A percentile compares a stretch with the other conserved stretches of the same genome.
Evolutionary conservation across 2,329 filamentous ascomycete species (phyloP).

Genomic region (Fusarium torreyae): DNA sequence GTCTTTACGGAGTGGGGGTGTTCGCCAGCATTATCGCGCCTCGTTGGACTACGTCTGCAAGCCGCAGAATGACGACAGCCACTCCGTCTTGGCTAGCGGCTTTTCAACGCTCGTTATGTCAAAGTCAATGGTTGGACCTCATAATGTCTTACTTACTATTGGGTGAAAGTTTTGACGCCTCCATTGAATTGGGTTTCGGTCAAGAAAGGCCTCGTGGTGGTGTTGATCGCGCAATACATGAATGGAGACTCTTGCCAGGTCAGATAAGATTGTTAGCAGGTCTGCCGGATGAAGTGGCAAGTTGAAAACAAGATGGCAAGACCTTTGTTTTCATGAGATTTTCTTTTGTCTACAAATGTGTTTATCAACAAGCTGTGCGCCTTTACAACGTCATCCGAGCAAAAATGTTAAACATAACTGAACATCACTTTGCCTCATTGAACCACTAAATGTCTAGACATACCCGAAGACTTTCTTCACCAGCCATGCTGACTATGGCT

Average conservation of each 20-base stretch:
- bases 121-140: neutral
- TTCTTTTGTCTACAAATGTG: neutral
- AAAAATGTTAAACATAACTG: no score
- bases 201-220: neutral
- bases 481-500: neutral
- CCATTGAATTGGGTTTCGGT: neutral
- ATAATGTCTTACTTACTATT: neutral
- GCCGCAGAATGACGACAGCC: constrained; percentile 16
- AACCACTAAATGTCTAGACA: neutral
- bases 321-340: neutral
- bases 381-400: no score
- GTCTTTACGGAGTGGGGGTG: constrained; percentile 4
- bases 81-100: constrained; percentile 1
- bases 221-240: neutral
- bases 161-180: neutral
- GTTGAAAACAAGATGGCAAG: neutral
- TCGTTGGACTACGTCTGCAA: constrained; percentile 9
- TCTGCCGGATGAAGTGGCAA: neutral
- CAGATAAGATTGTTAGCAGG: neutral
- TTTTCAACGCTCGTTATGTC: neutral
- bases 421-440: neutral
- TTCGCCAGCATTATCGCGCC: constrained; percentile 2
- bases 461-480: neutral
- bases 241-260: neutral
- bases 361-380: no score